Conservation (phyloP, 495 filamentous ascomycete species). For the Evansstolkia leycettana region DNA sequence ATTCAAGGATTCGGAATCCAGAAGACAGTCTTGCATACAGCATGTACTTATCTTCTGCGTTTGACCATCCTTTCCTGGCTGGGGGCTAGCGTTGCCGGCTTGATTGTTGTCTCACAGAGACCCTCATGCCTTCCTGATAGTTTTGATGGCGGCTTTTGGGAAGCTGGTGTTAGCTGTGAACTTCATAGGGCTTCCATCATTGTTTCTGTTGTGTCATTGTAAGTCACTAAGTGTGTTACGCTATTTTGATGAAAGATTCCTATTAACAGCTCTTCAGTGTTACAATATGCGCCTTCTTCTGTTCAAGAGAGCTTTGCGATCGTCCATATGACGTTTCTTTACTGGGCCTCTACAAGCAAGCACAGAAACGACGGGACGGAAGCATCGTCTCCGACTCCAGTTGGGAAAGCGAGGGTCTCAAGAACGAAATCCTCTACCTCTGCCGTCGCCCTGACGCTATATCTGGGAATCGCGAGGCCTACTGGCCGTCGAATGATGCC, state of each 20-base stretch:
- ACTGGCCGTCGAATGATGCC: constrained; percentile 16
- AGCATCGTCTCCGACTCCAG: constrained; percentile 28
- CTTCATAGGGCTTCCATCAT: constrained; percentile 28
- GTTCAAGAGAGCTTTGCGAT: constrained; percentile 28
- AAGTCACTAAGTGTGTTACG: constrained; percentile 4
- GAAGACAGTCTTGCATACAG: constrained; percentile 22
- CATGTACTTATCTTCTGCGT: constrained; percentile 27
- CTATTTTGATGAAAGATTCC: not conserved
- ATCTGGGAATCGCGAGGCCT: constrained; percentile 13
- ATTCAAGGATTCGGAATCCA: constrained; percentile 23
- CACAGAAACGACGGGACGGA: constrained; percentile 11
- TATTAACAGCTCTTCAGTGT: constrained; percentile 12
- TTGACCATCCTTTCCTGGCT: constrained; percentile 28
- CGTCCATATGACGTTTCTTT: constrained; percentile 31
- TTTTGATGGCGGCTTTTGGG: constrained; percentile 20
- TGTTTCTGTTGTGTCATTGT: constrained; percentile 27
- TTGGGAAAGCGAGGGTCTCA: constrained; percentile 29
- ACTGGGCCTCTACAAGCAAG: constrained; percentile 24
- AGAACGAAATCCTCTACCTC: constrained; percentile 28
- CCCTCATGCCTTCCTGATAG: constrained; percentile 23
- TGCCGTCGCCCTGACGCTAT: constrained; percentile 28
- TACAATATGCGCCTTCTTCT: constrained; percentile 29
- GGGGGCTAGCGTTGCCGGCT: constrained; percentile 26
- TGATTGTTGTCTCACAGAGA: constrained; percentile 31
- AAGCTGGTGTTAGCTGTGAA: constrained; percentile 27